Base-by-base conservation (phyloP, 1,284 basidiomycete species). In the Cryptococcus hybrid region DNA sequence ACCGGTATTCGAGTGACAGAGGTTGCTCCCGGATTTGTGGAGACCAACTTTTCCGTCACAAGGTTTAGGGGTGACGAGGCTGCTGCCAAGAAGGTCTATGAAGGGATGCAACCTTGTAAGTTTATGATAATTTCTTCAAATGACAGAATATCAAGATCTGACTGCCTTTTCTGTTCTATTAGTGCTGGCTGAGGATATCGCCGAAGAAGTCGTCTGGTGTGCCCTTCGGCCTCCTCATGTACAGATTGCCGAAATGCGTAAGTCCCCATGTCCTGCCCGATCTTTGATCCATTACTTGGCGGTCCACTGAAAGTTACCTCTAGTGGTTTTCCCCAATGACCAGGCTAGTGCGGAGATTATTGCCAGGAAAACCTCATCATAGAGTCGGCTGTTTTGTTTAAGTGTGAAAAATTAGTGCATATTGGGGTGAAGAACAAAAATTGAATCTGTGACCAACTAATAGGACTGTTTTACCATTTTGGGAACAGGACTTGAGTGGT, bases 1-100 rank as follows among this genome's bases (percentile, higher is more conserved):
- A 97, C 94, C 6, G 86, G 86, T 38, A 90, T 97, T 67, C 84
- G 93, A 56, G 91, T 95, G 5, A 88, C 89, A 8, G 91, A 96
- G 78, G 87, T 97, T 57, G 88, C 90, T 71, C 92, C 92, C 40
- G 91, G 74, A 18, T 73, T 74, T 65, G 72, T 76, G 42, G 74
- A 76, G 66, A 76, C 74, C 34, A 70, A 76, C 70, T 97, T 97
- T 81, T 92, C 90, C 0, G 71, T 96, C 56, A 83, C 90, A 35
- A 86, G 93, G 7, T 97, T 85, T 83, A 83, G 88, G 48, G 94
- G 94, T 0, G 89, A 97, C 77, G 83, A 85, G 62, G 64, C 78
- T 5, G 85, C 86, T 0, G 93, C 93, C 3, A 85, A 88, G 69
- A 88, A 88, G 66, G 92, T 95, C 9, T 97, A 97, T 75, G 81